Evolutionary conservation across 2,329 filamentous ascomycete species (phyloP).

Genomic region (Colletotrichum sp.): DNA sequence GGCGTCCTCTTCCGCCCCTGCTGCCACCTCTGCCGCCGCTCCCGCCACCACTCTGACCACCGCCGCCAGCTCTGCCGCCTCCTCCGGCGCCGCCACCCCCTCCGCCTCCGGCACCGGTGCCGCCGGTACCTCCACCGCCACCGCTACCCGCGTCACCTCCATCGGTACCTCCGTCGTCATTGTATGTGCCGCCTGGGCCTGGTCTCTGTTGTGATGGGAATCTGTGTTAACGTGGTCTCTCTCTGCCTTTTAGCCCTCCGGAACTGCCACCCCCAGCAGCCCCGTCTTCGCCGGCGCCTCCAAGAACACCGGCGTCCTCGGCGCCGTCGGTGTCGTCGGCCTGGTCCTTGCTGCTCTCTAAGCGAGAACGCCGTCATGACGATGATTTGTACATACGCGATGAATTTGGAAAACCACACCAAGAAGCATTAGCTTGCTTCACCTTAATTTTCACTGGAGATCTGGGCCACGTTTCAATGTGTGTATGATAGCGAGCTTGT

Average conservation of each 20-base stretch:
- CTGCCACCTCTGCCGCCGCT: background rate
- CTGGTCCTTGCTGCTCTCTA: conserved; percentile 6
- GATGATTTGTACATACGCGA: background rate
- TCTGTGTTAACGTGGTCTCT: background rate
- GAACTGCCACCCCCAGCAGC: background rate
- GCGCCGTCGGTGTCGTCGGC: background rate
- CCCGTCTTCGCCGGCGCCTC: conserved; percentile 11
- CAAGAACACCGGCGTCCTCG: conserved; percentile 5
- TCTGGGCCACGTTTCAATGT: background rate
- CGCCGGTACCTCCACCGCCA: background rate
- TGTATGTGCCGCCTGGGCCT: conserved; percentile 12
- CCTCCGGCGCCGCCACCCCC: background rate
- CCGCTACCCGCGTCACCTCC: conserved; percentile 1
- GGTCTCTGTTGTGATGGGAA: background rate
- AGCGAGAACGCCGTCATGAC: background rate
- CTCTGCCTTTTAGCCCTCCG: conserved; percentile 1
- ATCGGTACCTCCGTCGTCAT: conserved; percentile 12
- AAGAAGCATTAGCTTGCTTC: background rate
- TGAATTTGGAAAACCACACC: background rate
- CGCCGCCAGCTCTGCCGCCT: background rate
- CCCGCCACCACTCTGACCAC: background rate
- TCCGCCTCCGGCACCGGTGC: background rate
- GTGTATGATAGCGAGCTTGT: conserved; percentile 7
- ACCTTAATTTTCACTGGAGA: background rate
- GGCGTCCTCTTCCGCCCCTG: background rate